A percentile compares a stretch with the other conserved stretches of the same genome.
Evolutionary conservation across 768 basidiomycete genomes (phyloP).

Genomic region (Tricholoma matsutake): DNA sequence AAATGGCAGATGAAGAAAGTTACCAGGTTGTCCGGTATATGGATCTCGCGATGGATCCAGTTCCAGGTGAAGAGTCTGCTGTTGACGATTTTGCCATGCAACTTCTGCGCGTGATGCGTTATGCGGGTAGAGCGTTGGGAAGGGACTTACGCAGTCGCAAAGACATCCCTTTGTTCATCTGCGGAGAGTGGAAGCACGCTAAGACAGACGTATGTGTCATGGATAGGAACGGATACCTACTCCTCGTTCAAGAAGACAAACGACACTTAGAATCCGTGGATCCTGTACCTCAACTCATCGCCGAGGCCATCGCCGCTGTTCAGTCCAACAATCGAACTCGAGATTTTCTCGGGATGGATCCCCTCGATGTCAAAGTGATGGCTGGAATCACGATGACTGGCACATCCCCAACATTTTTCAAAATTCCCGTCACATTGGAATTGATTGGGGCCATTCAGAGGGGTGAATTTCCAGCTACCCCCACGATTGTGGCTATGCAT

Average conservation of each 20-base stretch:
- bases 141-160: conserved; percentile 20
- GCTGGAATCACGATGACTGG: conserved; percentile 30
- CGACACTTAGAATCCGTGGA: conserved; percentile 9
- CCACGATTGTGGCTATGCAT: background rate
- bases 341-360: conserved; percentile 9
- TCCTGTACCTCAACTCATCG: background rate
- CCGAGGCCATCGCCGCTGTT: background rate
- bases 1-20: conserved; percentile 9
- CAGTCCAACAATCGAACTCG: conserved; percentile 5
- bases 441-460: conserved; percentile 10
- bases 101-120: conserved; percentile 25
- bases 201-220: conserved; percentile 29
- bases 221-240: conserved; percentile 15
- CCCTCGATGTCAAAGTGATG: conserved; percentile 18
- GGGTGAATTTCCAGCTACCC: background rate
- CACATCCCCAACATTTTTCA: conserved; percentile 26
- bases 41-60: conserved; percentile 20
- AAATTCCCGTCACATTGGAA: conserved; percentile 21
- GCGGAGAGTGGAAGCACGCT: conserved; percentile 22
- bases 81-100: conserved; percentile 31
- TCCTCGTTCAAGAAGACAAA: conserved; percentile 27
- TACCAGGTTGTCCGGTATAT: conserved; percentile 13
- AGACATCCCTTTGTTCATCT: conserved; percentile 24
- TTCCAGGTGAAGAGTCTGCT: conserved; percentile 24
- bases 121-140: conserved; percentile 7